A percentile compares a stretch with the other conserved stretches of the same genome.
Evolutionary conservation across 78 protist genomes (phyloP).

Genomic region (Dictyostelium citrinum): DNA sequence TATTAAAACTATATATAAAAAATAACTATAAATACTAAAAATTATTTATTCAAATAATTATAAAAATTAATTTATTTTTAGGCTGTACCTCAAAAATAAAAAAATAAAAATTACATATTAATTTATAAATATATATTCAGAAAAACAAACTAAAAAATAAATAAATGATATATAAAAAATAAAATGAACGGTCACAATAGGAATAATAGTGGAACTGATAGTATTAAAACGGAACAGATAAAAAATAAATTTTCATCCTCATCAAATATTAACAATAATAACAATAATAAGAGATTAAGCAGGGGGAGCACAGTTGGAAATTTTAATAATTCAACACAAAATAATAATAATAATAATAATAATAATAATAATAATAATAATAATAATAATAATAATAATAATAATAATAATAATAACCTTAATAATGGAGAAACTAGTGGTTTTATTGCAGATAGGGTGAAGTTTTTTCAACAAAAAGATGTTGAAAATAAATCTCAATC

Average conservation of each 20-base stretch:
- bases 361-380: too few species aligned
- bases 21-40: too few species aligned
- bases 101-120: neutral
- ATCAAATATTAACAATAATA: neutral
- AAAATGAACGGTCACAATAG: neutral
- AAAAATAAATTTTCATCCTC: neutral
- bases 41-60: neutral
- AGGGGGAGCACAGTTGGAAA: neutral
- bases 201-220: neutral
- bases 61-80: too few species aligned
- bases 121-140: neutral
- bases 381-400: too few species aligned
- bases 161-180: neutral
- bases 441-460: neutral
- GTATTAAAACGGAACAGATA: neutral
- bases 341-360: neutral
- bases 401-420: neutral
- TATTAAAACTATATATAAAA: neutral
- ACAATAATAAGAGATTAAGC: neutral
- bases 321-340: neutral
- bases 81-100: neutral
- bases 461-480: constrained; percentile 13
- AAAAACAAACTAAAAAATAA: neutral
- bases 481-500: neutral
- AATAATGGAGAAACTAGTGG: neutral